These are phyloP conservation scores for Epichloe festucae DNA, from an alignment of 2,329 filamentous ascomycete species.

Conservation along the genomic window DNA sequence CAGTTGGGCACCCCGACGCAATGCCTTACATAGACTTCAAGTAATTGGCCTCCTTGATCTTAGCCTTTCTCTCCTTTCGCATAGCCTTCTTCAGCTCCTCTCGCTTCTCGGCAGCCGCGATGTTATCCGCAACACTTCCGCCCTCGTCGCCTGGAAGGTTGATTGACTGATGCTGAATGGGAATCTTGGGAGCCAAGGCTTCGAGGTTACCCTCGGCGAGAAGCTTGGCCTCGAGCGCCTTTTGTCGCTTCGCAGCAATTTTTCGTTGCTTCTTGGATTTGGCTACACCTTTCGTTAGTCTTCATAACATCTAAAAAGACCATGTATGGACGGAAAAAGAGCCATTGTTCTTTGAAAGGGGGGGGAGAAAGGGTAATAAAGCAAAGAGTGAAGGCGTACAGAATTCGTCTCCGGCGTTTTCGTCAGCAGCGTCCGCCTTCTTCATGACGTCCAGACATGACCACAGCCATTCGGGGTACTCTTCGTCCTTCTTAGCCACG, in stretches of 20 bases:
- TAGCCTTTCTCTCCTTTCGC: constrained; percentile 59
- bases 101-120: constrained; percentile 37
- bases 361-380: not conserved
- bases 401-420: constrained; percentile 58
- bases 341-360: not conserved
- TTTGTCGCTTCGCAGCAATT: constrained; percentile 53
- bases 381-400: constrained; percentile 42
- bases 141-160: constrained; percentile 48
- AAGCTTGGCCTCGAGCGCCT: constrained; percentile 42
- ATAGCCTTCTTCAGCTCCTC: constrained; percentile 55
- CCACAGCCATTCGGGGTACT: constrained; percentile 78
- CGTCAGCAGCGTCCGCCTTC: constrained; percentile 37
- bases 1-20: not conserved
- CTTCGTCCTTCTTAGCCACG: constrained; percentile 57
- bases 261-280: constrained; percentile 77
- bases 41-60: constrained; percentile 79
- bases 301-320: not conserved
- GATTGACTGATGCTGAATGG: constrained; percentile 63
- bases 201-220: constrained; percentile 53
- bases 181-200: constrained; percentile 54
- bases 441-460: constrained; percentile 50
- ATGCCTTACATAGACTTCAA: constrained; percentile 56
- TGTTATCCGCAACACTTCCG: constrained; percentile 29
- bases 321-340: not conserved
- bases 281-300: constrained; percentile 30